Conservation (phyloP, 345 rosid species). For the Camelina neglecta region DNA sequence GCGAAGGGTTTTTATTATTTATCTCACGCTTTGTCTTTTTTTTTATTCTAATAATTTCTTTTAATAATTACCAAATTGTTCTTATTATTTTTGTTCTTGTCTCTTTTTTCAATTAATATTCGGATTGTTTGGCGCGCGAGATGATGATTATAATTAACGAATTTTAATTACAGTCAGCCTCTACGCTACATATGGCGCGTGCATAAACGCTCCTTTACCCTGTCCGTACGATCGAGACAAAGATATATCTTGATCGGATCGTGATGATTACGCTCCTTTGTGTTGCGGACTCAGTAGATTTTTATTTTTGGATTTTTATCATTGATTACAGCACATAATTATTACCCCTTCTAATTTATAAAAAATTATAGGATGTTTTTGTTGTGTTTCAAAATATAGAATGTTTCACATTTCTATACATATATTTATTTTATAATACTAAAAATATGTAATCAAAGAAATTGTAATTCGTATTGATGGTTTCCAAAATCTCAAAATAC, state of each 20-base stretch:
- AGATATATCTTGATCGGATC: not conserved
- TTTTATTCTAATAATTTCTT: not conserved
- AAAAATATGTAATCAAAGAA: no score
- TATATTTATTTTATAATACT: no score
- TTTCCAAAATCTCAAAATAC: no score
- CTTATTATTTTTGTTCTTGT: not conserved
- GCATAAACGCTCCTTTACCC: not conserved
- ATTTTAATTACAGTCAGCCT: not conserved
- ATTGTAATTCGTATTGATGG: no score
- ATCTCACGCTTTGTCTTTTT: conserved; percentile 55
- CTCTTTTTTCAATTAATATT: conserved; percentile 13
- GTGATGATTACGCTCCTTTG: conserved; percentile 23
- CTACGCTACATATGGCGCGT: not conserved
- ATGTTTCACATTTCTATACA: no score
- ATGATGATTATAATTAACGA: not conserved
- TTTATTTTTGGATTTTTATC: not conserved
- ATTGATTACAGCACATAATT: not conserved
- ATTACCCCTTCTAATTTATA: no score
- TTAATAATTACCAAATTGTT: not conserved
- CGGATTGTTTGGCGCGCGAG: conserved; percentile 18
- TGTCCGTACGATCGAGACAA: conserved; percentile 31
- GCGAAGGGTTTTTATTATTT: conserved; percentile 57
- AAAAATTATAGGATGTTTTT: no score
- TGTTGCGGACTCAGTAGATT: not conserved
- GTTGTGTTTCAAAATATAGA: no score